Base-by-base conservation (phyloP, 2,329 filamentous ascomycete genomes). In the Domatiomyces globalis region DNA sequence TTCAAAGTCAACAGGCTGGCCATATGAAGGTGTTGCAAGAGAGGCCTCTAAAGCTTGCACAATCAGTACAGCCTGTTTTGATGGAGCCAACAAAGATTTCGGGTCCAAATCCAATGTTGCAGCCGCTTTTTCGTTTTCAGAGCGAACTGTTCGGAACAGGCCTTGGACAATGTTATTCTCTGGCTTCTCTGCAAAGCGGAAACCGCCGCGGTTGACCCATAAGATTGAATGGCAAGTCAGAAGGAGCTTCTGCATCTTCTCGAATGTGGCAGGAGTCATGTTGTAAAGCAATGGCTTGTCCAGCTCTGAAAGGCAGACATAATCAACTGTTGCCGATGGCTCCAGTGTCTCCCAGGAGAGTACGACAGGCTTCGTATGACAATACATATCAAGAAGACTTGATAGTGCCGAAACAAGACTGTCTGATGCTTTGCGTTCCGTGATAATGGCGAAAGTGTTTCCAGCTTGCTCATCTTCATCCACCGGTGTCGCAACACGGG, bases 31-130 rank as follows among this genome's bases (percentile, higher is more conserved):
- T 15, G 9, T 39, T 10, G 15, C 33, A 39, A 39, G 33, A 39
- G 33, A 39, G 10, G 33, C 33, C 33, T 15, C 12, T 5, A 39
- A 15, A 15, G 33, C 33, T 39, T 39, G 33, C 10, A 39, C 33
- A 15, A 39, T 15, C 33, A 39, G 15, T 1, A 39, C 8, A 39
- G 33, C 33, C 2, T 10, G 15, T 10, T 39, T 10, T 15, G 33
- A 39, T 15, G 33, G 33, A 39, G 10, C 10, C 33, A 39, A 10
- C 33, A 15, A 15, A 10, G 33, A 39, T 2, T 39, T 39, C 1
- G 33, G 59, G 44, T 63, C 62, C n/a, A 65, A 51, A 39, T 65
- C 63, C 8, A 65, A 52, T 1, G 62, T 58, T 36, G 61, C n/a
- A 56, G 59, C 51, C 20, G 56, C 27, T 27, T 58, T 55, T 2